Conservation (phyloP, 352 stramenopile genomes). For the Sclerospora graminicola region DNA sequence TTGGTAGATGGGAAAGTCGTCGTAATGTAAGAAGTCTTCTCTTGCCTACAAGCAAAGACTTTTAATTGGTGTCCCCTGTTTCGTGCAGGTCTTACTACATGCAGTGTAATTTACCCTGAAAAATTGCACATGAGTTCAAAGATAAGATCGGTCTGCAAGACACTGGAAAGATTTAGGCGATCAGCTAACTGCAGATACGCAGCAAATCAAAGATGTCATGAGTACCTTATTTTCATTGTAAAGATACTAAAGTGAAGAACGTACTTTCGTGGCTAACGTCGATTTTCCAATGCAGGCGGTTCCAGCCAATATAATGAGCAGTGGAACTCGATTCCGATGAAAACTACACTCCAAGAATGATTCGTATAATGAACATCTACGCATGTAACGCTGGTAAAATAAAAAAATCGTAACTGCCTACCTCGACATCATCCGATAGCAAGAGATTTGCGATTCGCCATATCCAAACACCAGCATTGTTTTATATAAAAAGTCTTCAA, state of each 20-base stretch:
- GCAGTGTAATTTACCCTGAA: constrained; percentile 41
- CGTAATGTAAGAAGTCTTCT: constrained; percentile 62
- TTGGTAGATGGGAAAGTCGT: constrained; percentile 49
- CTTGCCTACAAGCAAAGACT: constrained; percentile 16
- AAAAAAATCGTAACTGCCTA: background rate
- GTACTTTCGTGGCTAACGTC: constrained; percentile 79
- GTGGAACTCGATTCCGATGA: constrained; percentile 70
- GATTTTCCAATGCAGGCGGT: constrained; percentile 82
- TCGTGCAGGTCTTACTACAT: background rate
- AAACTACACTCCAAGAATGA: constrained; percentile 29
- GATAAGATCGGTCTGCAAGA: constrained; percentile 81
- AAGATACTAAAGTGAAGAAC: background rate
- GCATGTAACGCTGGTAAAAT: background rate
- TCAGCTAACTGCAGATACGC: constrained; percentile 50
- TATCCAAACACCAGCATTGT: constrained; percentile 86
- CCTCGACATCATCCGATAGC: constrained; percentile 85
- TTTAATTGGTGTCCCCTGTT: background rate
- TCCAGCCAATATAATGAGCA: constrained; percentile 78
- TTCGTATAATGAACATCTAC: background rate
- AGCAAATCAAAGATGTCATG: constrained; percentile 8
- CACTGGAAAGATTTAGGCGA: constrained; percentile 78
- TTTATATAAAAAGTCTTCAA: constrained; percentile 87
- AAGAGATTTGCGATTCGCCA: constrained; percentile 68
- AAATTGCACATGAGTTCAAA: constrained; percentile 89
- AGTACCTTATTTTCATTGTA: background rate